These are phyloP conservation scores for Phytophthora tubulina DNA, from an alignment of 352 stramenopile species.

Conservation along the genomic window DNA sequence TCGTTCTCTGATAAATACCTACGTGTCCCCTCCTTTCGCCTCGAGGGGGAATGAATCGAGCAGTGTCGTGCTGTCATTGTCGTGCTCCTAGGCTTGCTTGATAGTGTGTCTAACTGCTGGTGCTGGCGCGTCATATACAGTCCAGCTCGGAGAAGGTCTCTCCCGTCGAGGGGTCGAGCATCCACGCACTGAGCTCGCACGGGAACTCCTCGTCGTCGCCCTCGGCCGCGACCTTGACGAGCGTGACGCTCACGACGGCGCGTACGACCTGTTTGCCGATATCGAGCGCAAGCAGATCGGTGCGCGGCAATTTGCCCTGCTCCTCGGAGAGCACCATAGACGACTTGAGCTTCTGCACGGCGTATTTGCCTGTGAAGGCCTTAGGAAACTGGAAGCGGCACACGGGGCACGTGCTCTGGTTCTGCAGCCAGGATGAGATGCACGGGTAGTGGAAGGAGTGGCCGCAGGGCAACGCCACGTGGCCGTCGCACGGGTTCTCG, in stretches of 20 bases:
- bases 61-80: constrained; percentile 14
- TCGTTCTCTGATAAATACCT: constrained; percentile 56
- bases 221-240: constrained; percentile 60
- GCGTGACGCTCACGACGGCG: constrained; percentile 68
- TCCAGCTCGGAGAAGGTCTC: constrained; percentile 56
- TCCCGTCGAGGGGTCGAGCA: constrained; percentile 49
- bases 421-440: constrained; percentile 92
- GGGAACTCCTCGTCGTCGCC: constrained; percentile 63
- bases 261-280: constrained; percentile 67
- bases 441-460: constrained; percentile 95
- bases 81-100: constrained; percentile 32
- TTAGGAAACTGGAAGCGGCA: constrained; percentile 93
- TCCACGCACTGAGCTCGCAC: constrained; percentile 69
- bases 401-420: constrained; percentile 93
- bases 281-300: constrained; percentile 50
- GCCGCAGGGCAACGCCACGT: constrained; percentile 86
- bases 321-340: constrained; percentile 63
- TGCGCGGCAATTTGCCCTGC: constrained; percentile 50
- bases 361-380: constrained; percentile 75
- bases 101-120: constrained; percentile 36
- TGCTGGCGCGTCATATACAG: constrained; percentile 43
- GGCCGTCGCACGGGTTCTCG: constrained; percentile 61
- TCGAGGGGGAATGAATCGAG: constrained; percentile 20
- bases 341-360: constrained; percentile 72
- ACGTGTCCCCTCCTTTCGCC: constrained; percentile 39